A percentile compares a stretch with the other conserved stretches of the same genome.
phyloP scores from a whole-genome alignment of 441 rosid species.

The Jatropha podagrica region DNA sequence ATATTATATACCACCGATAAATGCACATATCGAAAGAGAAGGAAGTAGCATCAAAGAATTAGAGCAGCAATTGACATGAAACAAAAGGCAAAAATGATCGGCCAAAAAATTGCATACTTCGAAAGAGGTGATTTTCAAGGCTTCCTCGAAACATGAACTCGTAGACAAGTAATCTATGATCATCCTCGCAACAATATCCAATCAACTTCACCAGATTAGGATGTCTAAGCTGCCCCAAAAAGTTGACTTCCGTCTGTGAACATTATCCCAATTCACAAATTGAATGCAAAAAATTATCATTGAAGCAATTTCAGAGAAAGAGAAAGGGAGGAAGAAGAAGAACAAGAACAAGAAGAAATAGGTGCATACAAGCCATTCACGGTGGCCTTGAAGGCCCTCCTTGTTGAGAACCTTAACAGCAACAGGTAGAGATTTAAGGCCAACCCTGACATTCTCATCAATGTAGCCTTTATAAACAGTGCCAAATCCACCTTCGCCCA shows the following conservation, averaged over 20 bases:
- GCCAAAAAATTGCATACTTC: constrained; percentile 45
- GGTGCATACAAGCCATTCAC: constrained; percentile 76
- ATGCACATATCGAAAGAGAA: not conserved
- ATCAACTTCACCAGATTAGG: constrained; percentile 76
- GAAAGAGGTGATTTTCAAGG: constrained; percentile 80
- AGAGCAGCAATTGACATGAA: not conserved
- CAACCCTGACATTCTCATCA: constrained; percentile 67
- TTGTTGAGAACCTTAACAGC: constrained; percentile 82
- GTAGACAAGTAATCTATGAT: constrained; percentile 72
- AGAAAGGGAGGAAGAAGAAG: not conserved
- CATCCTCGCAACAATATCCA: constrained; percentile 85
- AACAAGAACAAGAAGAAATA: not conserved
- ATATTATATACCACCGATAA: not conserved
- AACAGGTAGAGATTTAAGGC: constrained; percentile 70
- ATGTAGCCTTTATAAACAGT: constrained; percentile 83
- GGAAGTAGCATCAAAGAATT: not conserved
- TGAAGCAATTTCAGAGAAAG: not conserved
- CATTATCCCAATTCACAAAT: not conserved
- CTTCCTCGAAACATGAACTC: constrained; percentile 86
- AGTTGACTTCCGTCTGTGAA: constrained; percentile 71
- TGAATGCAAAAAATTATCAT: not conserved
- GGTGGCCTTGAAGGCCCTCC: constrained; percentile 84
- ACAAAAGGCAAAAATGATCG: not conserved
- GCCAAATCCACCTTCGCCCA: constrained; percentile 92
- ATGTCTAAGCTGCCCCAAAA: constrained; percentile 80